Evolutionary conservation across 805 yeast species (phyloP), one percentile per base, ranked within the genome.

Genomic region (Metschnikowia similis): DNA sequence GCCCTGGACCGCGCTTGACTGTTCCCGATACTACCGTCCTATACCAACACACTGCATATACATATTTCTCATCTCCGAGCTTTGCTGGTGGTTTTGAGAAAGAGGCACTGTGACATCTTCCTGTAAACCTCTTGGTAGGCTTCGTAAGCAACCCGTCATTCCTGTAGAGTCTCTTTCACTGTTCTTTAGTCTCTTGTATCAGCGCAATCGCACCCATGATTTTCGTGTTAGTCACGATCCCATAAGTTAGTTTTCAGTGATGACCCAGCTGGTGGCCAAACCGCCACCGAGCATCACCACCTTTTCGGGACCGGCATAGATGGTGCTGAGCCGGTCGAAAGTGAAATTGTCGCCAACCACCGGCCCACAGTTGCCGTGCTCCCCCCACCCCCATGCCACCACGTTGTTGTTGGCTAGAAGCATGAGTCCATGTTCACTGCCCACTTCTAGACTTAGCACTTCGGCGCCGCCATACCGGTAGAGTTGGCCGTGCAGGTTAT

Each of bases 341-440:
- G 74, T 70, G 41, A 69, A 77, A 43, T 46, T 67, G 35, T 50
- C 64, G 3, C 56, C 44, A 16, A 43, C 46, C 41, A 26, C 13
- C 5, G 36, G 46, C 2, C 96, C 96, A 67, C 98, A 92, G 63
- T 92, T 92, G 0, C 99, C 99, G 66, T 92, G 99, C 61, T 94
- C 98, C 11, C 97, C 97, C 99, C 99, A 92, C 0, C 99, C 99
- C 98, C 98, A 94, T 2, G 91, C 77, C 48, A 61, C 70, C 0
- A 90, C 84, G 8, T 49, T 45, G 36, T 65, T 57, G 13, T 62
- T 55, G 1, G 41, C n/a, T 1, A 57, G 46, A 6, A 65, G 61
- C 9, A 80, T 57, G 14, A 90, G 58, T 0, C 94, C 95, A 65
- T 92, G 99, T 62, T 92, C 98, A 64, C 96, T 88, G 0, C 99